Evolutionary conservation across 1,284 basidiomycete species (phyloP), one percentile per base, ranked within the genome.

Genomic region (Pseudozyma flocculosa): DNA sequence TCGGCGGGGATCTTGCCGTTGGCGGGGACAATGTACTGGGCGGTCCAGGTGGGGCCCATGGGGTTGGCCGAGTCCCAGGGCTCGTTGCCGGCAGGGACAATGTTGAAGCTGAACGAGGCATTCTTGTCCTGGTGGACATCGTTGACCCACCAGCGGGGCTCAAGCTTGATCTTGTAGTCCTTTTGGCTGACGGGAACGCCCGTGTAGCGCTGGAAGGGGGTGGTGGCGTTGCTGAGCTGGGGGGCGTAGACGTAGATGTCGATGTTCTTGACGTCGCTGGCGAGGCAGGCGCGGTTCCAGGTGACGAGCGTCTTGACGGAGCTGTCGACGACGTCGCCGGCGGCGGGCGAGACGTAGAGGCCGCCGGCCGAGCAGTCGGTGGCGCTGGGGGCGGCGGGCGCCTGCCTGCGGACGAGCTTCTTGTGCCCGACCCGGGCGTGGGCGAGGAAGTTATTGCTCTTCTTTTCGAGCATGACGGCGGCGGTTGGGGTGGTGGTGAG

Each of bases 241-340:
- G 67, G 68, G 36, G 72, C 61, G 60, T 75, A 75, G 50, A 77
- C 50, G 56, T 76, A 77, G 39, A 77, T 66, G 59, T 77, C 74
- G 43, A 77, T 66, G 40, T 70, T 70, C 51, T 36, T 45, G 47
- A 54, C 46, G 36, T 60, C 50, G 24, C 23, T 32, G 50, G 53
- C 52, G 43, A 72, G 66, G 47, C 71, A 73, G 24, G 45, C 42
- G 45, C 60, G 55, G 52, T 73, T 62, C 71, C 71, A 73, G 24
- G 43, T 38, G 38, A 73, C 59, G 41, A 55, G 60, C 42, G 61
- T 69, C 46, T 58, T 43, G 45, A 61, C 57, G 48, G 63, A 58
- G 37, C 66, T 55, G 49, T 60, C 54, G 42, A 73, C 50, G 17
- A 48, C 23, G 17, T 47, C 53, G 38, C 49, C 50, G 9, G 52